A percentile compares a stretch with the other conserved stretches of the same genome.
phyloP scores from a whole-genome alignment of 1,284 basidiomycete species.

The Naganishia sp. region DNA sequence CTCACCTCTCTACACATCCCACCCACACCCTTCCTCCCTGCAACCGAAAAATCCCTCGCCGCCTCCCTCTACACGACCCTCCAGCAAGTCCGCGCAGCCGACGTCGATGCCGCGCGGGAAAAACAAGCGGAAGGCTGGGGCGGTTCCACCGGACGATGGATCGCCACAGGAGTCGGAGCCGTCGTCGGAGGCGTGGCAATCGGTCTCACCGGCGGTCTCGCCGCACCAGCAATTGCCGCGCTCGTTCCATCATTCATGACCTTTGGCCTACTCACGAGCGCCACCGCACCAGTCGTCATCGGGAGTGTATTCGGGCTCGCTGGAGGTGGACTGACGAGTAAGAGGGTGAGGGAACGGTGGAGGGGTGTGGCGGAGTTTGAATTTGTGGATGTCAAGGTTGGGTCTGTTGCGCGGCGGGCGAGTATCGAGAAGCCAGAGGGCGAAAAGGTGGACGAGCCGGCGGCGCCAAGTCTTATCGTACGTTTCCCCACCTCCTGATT shows the following conservation, averaged over 20 bases:
- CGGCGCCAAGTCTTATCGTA: constrained; percentile 52
- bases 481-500: constrained; percentile 34
- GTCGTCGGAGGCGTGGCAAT: constrained; percentile 55
- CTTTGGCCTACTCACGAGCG: constrained; percentile 53
- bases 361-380: constrained; percentile 58
- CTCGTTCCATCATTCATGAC: constrained; percentile 54
- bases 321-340: constrained; percentile 58
- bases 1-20: constrained; percentile 49
- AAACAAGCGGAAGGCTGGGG: constrained; percentile 56
- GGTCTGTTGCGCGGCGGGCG: constrained; percentile 38
- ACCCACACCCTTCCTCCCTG: constrained; percentile 38
- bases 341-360: constrained; percentile 57
- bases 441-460: constrained; percentile 35
- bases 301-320: constrained; percentile 59
- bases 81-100: constrained; percentile 39
- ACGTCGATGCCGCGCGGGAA: constrained; percentile 52
- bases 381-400: constrained; percentile 55
- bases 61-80: constrained; percentile 54
- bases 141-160: constrained; percentile 53
- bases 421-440: constrained; percentile 17
- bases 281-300: constrained; percentile 56
- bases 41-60: constrained; percentile 50
- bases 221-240: constrained; percentile 58
- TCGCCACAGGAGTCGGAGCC: constrained; percentile 58
- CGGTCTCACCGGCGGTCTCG: constrained; percentile 59